phyloP scores from a whole-genome alignment of 768 basidiomycete species.

The Lactifluus piperatus region DNA sequence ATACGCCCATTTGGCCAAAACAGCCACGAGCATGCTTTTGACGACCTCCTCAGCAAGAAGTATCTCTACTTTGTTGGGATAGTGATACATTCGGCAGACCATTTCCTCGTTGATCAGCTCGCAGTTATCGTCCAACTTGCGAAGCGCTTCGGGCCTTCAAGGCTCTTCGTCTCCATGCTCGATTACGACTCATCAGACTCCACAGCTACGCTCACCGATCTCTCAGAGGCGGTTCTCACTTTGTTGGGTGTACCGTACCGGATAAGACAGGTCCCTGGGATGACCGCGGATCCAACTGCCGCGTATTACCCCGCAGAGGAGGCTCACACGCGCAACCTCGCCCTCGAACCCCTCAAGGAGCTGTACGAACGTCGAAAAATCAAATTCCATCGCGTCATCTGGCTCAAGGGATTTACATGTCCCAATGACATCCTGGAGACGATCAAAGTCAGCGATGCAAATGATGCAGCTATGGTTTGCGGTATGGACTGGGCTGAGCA shows the following conservation, averaged over 20 bases:
- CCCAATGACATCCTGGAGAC: slow-evolving; percentile 97
- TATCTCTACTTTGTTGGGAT: slow-evolving; percentile 92
- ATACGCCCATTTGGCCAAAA: slow-evolving; percentile 93
- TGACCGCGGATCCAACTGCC: slow-evolving; percentile 82
- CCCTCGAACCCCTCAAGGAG: slow-evolving; percentile 83
- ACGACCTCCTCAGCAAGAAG: slow-evolving; percentile 76
- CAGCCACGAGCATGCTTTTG: slow-evolving; percentile 76
- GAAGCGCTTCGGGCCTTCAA: slow-evolving; percentile 77
- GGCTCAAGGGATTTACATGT: slow-evolving; percentile 98
- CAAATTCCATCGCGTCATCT: slow-evolving; percentile 84
- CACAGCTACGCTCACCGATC: slow-evolving; percentile 86
- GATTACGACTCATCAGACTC: slow-evolving; percentile 95
- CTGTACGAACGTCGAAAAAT: slow-evolving; percentile 68
- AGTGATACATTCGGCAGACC: slow-evolving; percentile 95
- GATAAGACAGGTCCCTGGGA: slow-evolving; percentile 83
- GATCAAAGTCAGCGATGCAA: slow-evolving; percentile 80
- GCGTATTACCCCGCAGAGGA: slow-evolving; percentile 97
- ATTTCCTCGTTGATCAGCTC: slow-evolving; percentile 97
- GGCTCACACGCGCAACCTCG: slow-evolving; percentile 88
- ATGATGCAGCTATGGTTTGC: slow-evolving; percentile 96
- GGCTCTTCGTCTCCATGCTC: slow-evolving; percentile 95
- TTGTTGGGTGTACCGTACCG: slow-evolving; percentile 90
- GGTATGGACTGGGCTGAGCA: slow-evolving; percentile 99
- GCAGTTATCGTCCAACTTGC: slow-evolving; percentile 96
- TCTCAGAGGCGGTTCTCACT: slow-evolving; percentile 91